A percentile compares a stretch with the other conserved stretches of the same genome.
Evolutionary conservation across 768 basidiomycete genomes (phyloP).

Genomic region (Chiua virens): DNA sequence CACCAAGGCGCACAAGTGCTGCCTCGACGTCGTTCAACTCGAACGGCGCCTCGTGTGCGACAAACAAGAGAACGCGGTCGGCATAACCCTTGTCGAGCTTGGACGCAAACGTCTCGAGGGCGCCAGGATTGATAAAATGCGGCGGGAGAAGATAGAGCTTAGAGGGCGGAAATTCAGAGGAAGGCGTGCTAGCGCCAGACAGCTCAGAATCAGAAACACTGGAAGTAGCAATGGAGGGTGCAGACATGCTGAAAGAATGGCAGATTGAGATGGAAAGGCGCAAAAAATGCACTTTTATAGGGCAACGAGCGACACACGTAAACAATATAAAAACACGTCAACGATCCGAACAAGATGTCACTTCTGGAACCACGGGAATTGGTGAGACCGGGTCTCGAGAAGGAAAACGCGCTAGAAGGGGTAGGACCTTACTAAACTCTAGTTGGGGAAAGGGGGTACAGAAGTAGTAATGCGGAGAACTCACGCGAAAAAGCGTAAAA

Average conservation of each 20-base stretch:
- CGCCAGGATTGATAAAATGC: constrained; percentile 5
- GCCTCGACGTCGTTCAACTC: constrained; percentile 9
- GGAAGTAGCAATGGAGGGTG: constrained; percentile 8
- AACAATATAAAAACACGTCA: constrained; percentile 18
- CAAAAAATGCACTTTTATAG: constrained; percentile 27
- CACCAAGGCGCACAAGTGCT: constrained; percentile 7
- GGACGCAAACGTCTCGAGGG: constrained; percentile 16
- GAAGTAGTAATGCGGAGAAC: constrained; percentile 1
- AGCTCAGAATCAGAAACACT: constrained; percentile 13
- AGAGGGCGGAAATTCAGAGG: constrained; percentile 22
- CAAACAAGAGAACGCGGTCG: constrained; percentile 24
- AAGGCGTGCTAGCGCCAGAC: constrained; percentile 25
- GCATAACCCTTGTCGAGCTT: constrained; percentile 29
- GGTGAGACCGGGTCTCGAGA: too few species aligned
- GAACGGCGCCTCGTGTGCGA: constrained; percentile 15
- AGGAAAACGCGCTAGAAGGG: too few species aligned
- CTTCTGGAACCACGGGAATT: too few species aligned
- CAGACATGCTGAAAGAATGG: constrained; percentile 17
- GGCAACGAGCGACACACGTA: constrained; percentile 15
- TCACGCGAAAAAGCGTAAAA: constrained; percentile 7
- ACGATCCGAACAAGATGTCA: background rate
- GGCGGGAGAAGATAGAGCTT: constrained; percentile 28
- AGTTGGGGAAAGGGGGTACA: background rate
- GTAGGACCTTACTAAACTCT: too few species aligned
- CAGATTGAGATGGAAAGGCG: background rate